Evolutionary conservation across 228 moss, liverwort and hornwort species (phyloP), one percentile per base, ranked within the genome.

Genomic region (Sphagnum magellanicum): DNA sequence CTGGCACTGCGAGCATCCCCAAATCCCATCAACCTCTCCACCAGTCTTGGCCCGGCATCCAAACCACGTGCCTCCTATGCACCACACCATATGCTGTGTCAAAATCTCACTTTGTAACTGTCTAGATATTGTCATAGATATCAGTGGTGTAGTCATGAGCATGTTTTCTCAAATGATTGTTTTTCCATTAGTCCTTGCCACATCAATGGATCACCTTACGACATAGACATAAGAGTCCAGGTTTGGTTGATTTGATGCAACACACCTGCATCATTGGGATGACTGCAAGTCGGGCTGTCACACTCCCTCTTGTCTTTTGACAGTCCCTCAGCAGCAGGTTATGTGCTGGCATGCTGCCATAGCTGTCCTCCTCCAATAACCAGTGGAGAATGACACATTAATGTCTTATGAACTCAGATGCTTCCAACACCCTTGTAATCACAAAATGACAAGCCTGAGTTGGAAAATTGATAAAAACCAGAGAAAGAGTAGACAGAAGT

Each of bases 291-390:
- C 95, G 83, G 64, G 90, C 83, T 67, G 77, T 90, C 63, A 95
- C 92, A 70, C 72, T 77, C 73, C 74, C 76, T 46, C 90, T 90
- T 47, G 95, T 77, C 75, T 80, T 89, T 73, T 89, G 53, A 74
- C 95, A 95, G 70, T 95, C 92, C 62, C 79, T 77, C 84, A 92
- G 84, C 68, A 95, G 74, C 63, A 95, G 76, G 74, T 95, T 92
- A 75, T 95, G 95, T 61, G 95, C 92, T 71, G 95, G 95, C 81
- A 95, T 95, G 73, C 90, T 90, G 71, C 95, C 95, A 76, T 95
- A 92, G 63, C 92, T 95, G 84, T 70, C 70, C 76, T 60, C 73
- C 49, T 68, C 70, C 10, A 49, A 15, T 6, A 67, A 32, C 3
- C 12, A 55, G 8, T 55, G 55, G 55, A 55, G 12, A 55, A 8